A percentile compares a stretch with the other conserved stretches of the same genome.
phyloP scores from a whole-genome alignment of 2,329 filamentous ascomycete species.

The Cladosporium cucumerinum region DNA sequence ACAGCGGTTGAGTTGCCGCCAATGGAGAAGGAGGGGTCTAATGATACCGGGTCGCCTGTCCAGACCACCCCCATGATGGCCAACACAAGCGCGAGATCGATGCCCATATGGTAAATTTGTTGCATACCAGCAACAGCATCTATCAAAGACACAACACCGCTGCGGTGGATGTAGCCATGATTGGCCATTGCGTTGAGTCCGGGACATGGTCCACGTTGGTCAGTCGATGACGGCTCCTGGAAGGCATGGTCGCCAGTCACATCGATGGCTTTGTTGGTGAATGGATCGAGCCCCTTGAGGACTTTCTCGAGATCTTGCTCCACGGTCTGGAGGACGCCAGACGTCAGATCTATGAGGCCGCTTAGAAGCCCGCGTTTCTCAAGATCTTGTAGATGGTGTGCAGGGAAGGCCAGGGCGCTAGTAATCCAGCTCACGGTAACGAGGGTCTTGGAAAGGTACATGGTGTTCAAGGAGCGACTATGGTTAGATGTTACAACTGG shows the following conservation, averaged over 20 bases:
- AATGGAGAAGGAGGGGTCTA: slow-evolving; percentile 36
- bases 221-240: slow-evolving; percentile 9
- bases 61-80: slow-evolving; percentile 33
- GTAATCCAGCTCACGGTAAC: neutral
- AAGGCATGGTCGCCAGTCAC: slow-evolving; percentile 19
- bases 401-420: slow-evolving; percentile 2
- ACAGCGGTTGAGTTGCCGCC: slow-evolving; percentile 25
- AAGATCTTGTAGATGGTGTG: neutral
- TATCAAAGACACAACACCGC: slow-evolving; percentile 29
- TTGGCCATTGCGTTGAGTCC: slow-evolving; percentile 30
- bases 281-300: neutral
- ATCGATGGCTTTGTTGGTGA: slow-evolving; percentile 15
- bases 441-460: neutral
- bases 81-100: slow-evolving; percentile 31
- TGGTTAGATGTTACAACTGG: neutral
- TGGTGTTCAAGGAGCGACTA: slow-evolving; percentile 9
- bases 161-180: slow-evolving; percentile 29
- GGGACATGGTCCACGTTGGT: slow-evolving; percentile 23
- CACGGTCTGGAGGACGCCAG: slow-evolving; percentile 7
- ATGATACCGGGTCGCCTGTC: slow-evolving; percentile 39
- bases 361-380: slow-evolving; percentile 6
- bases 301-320: slow-evolving; percentile 14
- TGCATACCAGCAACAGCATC: slow-evolving; percentile 21
- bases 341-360: slow-evolving; percentile 3
- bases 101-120: slow-evolving; percentile 29